Evolutionary conservation across 2,329 filamentous ascomycete genomes (phyloP).

Genomic region (Aspergillus fructus): DNA sequence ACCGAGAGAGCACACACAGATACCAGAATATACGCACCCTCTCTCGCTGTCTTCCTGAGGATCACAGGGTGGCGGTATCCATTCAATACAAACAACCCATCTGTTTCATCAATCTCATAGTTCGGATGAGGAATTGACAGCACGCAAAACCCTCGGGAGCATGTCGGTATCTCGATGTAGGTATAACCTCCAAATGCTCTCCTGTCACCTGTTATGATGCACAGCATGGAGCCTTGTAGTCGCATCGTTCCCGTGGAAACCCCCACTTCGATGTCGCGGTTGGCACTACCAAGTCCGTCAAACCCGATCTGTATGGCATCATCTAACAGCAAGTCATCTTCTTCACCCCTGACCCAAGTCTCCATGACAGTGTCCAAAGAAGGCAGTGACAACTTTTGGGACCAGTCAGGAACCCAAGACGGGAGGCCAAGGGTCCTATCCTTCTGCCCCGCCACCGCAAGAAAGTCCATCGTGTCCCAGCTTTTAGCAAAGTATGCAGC

Average conservation of each 20-base stretch:
- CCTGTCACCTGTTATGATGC: neutral
- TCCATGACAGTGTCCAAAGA: neutral
- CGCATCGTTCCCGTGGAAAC: neutral
- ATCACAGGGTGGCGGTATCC: constrained; percentile 1
- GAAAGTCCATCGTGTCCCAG: neutral
- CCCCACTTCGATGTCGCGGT: neutral
- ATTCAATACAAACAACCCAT: constrained; percentile 2
- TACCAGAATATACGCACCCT: neutral
- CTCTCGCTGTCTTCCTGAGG: neutral
- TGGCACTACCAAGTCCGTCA: neutral
- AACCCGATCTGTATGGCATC: neutral
- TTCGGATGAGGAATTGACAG: neutral
- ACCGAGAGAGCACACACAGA: neutral
- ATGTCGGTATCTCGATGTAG: neutral
- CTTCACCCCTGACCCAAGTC: neutral
- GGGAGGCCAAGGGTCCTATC: neutral
- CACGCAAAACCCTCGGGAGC: neutral
- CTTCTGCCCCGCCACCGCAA: neutral
- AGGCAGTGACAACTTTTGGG: neutral
- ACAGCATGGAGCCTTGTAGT: neutral
- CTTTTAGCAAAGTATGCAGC: neutral
- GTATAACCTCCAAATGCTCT: neutral
- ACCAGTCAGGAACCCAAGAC: constrained; percentile 10
- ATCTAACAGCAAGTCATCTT: neutral
- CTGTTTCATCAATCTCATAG: neutral